Evolutionary conservation across 352 stramenopile genomes (phyloP).

Genomic region (Globisporangium parvum): DNA sequence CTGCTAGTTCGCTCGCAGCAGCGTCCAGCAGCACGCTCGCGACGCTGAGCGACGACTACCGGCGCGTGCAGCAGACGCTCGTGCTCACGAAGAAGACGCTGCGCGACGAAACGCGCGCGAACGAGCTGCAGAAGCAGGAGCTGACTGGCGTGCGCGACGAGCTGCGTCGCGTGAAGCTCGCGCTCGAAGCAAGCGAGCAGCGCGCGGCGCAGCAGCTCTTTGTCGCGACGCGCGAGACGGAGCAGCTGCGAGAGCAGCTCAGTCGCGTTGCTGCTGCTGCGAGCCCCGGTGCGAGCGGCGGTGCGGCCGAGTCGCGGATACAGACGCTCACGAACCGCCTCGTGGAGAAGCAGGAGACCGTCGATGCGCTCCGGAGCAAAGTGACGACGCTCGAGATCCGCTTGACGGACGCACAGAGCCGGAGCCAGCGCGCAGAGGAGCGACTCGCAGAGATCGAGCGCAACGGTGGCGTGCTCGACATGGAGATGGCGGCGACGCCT

Average conservation of each 20-base stretch:
- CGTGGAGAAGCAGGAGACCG: slow-evolving; percentile 78
- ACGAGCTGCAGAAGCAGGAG: slow-evolving; percentile 64
- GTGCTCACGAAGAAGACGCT: slow-evolving; percentile 69
- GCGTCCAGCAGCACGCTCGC: slow-evolving; percentile 15
- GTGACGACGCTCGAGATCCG: slow-evolving; percentile 69
- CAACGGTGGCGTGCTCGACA: slow-evolving; percentile 53
- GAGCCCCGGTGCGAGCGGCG: slow-evolving; percentile 15
- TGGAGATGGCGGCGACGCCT: slow-evolving; percentile 50
- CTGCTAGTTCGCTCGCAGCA: not conserved
- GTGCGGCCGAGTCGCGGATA: slow-evolving; percentile 52
- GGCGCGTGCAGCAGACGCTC: slow-evolving; percentile 53
- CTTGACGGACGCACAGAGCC: slow-evolving; percentile 44
- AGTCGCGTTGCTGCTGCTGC: slow-evolving; percentile 13
- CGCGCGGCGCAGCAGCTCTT: slow-evolving; percentile 32
- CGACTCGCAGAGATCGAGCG: slow-evolving; percentile 57
- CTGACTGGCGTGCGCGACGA: slow-evolving; percentile 45
- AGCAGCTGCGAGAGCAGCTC: slow-evolving; percentile 43
- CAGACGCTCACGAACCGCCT: slow-evolving; percentile 74
- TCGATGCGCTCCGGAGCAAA: slow-evolving; percentile 61
- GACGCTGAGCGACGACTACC: slow-evolving; percentile 48
- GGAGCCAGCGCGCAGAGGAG: slow-evolving; percentile 43
- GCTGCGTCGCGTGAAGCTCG: slow-evolving; percentile 44
- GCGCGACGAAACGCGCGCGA: slow-evolving; percentile 63
- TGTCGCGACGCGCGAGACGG: slow-evolving; percentile 29
- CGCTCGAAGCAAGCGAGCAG: slow-evolving; percentile 27